A percentile compares a stretch with the other conserved stretches of the same genome.
phyloP scores from a whole-genome alignment of 2,329 filamentous ascomycete species.

The Penicillium sumatraense region DNA sequence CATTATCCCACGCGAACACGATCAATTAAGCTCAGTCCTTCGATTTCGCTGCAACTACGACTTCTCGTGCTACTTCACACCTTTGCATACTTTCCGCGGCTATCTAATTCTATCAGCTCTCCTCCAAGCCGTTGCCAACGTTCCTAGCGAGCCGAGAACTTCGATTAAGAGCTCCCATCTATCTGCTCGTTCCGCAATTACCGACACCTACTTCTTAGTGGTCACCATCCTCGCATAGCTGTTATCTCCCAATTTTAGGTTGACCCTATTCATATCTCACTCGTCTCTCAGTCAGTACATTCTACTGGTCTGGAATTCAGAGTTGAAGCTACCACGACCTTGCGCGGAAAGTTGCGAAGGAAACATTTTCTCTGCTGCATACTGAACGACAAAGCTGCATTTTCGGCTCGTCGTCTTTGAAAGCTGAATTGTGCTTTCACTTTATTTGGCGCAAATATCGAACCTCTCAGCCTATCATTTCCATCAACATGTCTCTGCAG shows the following conservation, averaged over 20 bases:
- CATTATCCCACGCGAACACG: constrained; percentile 4
- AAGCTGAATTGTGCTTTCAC: too few species aligned
- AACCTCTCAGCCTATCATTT: neutral
- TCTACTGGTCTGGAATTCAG: too few species aligned
- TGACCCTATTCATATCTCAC: too few species aligned
- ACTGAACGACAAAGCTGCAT: neutral
- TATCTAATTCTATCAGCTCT: neutral
- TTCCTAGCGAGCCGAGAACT: neutral
- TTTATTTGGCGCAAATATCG: neutral
- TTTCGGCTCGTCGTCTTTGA: neutral
- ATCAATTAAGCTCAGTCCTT: constrained; percentile 6
- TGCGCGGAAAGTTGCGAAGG: constrained; percentile 4
- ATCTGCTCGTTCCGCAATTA: neutral
- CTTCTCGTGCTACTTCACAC: neutral
- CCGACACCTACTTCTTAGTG: neutral
- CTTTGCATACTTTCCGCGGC: neutral
- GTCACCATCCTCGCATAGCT: neutral
- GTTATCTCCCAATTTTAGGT: neutral
- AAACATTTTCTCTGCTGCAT: neutral
- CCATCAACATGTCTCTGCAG: constrained; percentile 56
- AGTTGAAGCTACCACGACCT: neutral
- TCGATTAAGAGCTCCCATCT: neutral
- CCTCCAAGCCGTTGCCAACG: neutral
- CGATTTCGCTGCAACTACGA: neutral
- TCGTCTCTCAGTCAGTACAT: too few species aligned